A percentile compares a stretch with the other conserved stretches of the same genome.
Conservation (phyloP, 805 yeast species). For the Diddensiella transvaalensis region DNA sequence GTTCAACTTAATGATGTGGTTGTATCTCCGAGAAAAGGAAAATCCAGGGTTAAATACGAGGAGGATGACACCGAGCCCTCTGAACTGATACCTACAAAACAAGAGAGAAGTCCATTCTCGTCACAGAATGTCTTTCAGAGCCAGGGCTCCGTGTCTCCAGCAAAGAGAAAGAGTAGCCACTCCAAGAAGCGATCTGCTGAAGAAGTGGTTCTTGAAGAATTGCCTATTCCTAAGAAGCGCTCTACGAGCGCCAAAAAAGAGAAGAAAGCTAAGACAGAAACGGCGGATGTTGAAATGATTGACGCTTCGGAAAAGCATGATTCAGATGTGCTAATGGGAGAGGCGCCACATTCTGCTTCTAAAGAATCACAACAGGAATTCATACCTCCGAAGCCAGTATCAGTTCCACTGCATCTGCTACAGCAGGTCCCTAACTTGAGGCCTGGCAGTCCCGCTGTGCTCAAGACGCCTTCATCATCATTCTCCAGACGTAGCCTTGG, state of each 20-base stretch:
- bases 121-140: slow-evolving; percentile 14
- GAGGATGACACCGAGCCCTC: background rate
- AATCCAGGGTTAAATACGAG: background rate
- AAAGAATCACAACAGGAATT: too few species aligned
- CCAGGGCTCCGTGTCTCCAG: slow-evolving; percentile 2
- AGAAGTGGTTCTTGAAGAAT: slow-evolving; percentile 4
- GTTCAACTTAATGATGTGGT: slow-evolving; percentile 4
- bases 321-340: slow-evolving; percentile 6
- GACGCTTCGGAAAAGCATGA: background rate
- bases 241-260: background rate
- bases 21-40: slow-evolving; percentile 12
- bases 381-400: background rate
- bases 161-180: slow-evolving; percentile 4
- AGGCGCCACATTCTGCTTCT: slow-evolving; percentile 3
- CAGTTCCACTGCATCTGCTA: slow-evolving; percentile 3
- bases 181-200: slow-evolving; percentile 10
- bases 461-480: background rate
- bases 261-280: slow-evolving; percentile 10
- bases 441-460: background rate
- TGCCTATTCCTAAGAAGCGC: slow-evolving; percentile 4
- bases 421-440: slow-evolving; percentile 3
- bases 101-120: slow-evolving; percentile 12
- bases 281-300: background rate
- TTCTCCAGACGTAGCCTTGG: background rate
- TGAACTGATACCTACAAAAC: slow-evolving; percentile 5